Percentiles rank a stretch among this genome's conserved stretches.
Evolutionary conservation across 768 basidiomycete species (phyloP).

Genomic region (Phlebiopsis gigantea): DNA sequence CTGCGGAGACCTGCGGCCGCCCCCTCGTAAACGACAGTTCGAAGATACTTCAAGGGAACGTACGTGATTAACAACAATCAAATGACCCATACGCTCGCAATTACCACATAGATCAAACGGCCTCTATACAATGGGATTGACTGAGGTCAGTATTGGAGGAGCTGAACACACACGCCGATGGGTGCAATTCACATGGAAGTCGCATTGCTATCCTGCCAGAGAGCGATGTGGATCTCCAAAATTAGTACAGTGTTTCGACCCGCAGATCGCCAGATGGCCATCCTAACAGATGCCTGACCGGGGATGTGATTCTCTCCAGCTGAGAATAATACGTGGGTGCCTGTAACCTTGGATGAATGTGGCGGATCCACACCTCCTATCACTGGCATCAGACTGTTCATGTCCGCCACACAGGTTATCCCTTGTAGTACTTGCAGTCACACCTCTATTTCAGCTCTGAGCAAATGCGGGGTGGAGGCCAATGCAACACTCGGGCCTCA

Average conservation of each 20-base stretch:
- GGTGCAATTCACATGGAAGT: no score
- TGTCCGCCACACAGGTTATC: neutral
- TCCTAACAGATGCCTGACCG: neutral
- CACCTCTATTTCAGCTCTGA: no score
- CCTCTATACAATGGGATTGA: neutral
- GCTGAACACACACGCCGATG: neutral
- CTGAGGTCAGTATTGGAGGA: neutral
- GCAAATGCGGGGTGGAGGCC: no score
- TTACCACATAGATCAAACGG: neutral
- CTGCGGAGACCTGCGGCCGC: neutral
- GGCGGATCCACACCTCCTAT: neutral
- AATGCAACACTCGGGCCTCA: no score
- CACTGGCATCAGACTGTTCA: neutral
- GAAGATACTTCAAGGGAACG: neutral
- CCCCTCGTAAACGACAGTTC: neutral
- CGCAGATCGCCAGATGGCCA: neutral
- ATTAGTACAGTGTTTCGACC: neutral
- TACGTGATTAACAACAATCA: neutral
- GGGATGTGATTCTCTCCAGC: neutral
- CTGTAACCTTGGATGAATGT: neutral
- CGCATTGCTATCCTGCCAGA: no score
- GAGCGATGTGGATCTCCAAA: neutral
- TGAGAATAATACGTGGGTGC: neutral
- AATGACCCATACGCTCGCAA: neutral
- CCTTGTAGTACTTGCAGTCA: no score